phyloP scores from a whole-genome alignment of 78 protist species.

The Chrysochromulina tobinii region DNA sequence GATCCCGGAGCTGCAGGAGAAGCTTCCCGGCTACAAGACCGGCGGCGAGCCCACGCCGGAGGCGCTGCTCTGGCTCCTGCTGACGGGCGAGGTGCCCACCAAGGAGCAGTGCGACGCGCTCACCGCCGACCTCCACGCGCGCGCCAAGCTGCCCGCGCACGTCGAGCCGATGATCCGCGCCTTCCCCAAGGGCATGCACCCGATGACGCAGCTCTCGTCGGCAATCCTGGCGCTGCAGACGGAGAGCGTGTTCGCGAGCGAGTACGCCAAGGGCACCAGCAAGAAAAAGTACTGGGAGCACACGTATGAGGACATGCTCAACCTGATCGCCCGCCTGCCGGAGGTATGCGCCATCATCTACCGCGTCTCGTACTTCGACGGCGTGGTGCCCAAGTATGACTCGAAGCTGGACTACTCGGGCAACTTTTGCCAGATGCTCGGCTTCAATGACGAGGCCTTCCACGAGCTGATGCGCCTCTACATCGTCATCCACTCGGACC shows the following conservation, averaged over 20 bases:
- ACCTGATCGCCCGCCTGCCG: conserved; percentile 93
- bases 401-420: conserved; percentile 82
- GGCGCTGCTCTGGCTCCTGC: conserved; percentile 86
- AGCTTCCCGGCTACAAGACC: conserved; percentile 73
- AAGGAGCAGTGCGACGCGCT: neutral
- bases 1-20: conserved; percentile 86
- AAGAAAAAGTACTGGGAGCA: conserved; percentile 91
- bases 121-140: neutral
- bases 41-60: conserved; percentile 94
- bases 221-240: conserved; percentile 52
- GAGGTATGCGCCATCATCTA: conserved; percentile 85
- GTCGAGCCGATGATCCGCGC: conserved; percentile 12
- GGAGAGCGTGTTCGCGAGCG: neutral
- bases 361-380: conserved; percentile 69
- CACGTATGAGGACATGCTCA: conserved; percentile 87
- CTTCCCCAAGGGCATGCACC: conserved; percentile 76
- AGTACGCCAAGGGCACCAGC: neutral
- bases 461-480: conserved; percentile 94
- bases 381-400: conserved; percentile 61
- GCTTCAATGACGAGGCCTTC: conserved; percentile 61
- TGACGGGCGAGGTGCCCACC: conserved; percentile 95
- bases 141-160: conserved; percentile 34
- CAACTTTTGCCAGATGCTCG: conserved; percentile 83
- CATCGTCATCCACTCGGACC: conserved; percentile 94
- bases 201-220: conserved; percentile 91